phyloP scores from a whole-genome alignment of 176 grass and related monocot species.

The Hsuehochloa calcarea region DNA sequence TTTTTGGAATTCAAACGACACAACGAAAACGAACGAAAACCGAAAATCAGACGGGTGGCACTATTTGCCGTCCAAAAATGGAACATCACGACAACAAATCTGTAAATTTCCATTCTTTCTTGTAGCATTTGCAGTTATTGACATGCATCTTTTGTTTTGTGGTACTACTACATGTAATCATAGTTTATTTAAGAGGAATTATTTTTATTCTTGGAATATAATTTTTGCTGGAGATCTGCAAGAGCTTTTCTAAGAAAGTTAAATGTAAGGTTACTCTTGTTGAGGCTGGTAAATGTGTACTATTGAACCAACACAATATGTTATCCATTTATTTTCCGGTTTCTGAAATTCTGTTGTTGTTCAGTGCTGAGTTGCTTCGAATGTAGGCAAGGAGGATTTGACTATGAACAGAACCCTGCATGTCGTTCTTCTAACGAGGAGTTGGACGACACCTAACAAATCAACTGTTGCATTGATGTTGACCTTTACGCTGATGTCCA shows the following conservation, averaged over 20 bases:
- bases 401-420: constrained; percentile 18
- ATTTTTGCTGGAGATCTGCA: not conserved
- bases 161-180: not conserved
- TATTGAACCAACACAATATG: not conserved
- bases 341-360: not conserved
- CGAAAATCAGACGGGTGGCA: no score
- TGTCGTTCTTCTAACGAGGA: not conserved
- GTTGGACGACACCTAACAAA: constrained; percentile 2
- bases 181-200: not conserved
- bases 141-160: not conserved
- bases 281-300: not conserved
- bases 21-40: no score
- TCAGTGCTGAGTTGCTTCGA: constrained; percentile 26
- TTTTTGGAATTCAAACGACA: no score
- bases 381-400: constrained; percentile 26
- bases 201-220: not conserved
- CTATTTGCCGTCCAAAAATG: no score
- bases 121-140: constrained; percentile 9
- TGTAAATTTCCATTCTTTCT: constrained; percentile 41
- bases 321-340: not conserved
- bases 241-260: not conserved
- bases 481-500: constrained; percentile 4
- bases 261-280: not conserved
- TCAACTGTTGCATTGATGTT: not conserved
- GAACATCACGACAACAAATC: no score